Base-by-base conservation (phyloP, 441 rosid species). In the Brassica hybrid region DNA sequence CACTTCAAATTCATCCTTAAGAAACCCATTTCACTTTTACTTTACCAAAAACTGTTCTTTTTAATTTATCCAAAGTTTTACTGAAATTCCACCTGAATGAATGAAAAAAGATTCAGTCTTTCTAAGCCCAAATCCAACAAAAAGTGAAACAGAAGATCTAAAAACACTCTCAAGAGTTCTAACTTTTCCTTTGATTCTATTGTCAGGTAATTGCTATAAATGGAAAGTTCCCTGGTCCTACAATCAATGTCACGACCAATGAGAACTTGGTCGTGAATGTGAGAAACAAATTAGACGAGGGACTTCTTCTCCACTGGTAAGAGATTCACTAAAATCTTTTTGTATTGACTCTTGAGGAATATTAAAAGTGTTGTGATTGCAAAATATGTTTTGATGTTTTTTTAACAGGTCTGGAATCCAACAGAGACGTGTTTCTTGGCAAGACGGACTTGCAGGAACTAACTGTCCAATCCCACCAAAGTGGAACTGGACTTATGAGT, bases 251-350 rank as follows among this genome's bases (percentile, higher is more conserved):
- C 59, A 95, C 98, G 23, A 95, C 99, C 60, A 95, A 95, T 78
- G 76, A 95, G 86, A 85, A 95, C 77, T 85, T 93, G 25, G 90
- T 85, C 23, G 85, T 96, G 81, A 91, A 96, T 85, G 92, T 96
- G 38, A 86, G 84, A 72, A 93, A n/a, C n/a, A n/a, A n/a, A n/a
- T n/a, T n/a, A n/a, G n/a, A n/a, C n/a, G n/a, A n/a, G n/a, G n/a
- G n/a, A 94, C 87, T 96, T 72, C 99, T 96, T 65, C 60, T 93
- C 45, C 97, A 91, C 52, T 92, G 99, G 97, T 92, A 81, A 67
- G 83, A 16, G 7, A 65, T 7, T 7, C 61, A 34, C 16, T 27
- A 18, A 50, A 16, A 5, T 17, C 32, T 57, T 6, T 23, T 23
- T 10, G 65, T 30, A 30, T 30, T 30, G 7, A 30, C 34, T 78